phyloP scores from a whole-genome alignment of 2,329 filamentous ascomycete genomes.

The Ophiostoma quercus region DNA sequence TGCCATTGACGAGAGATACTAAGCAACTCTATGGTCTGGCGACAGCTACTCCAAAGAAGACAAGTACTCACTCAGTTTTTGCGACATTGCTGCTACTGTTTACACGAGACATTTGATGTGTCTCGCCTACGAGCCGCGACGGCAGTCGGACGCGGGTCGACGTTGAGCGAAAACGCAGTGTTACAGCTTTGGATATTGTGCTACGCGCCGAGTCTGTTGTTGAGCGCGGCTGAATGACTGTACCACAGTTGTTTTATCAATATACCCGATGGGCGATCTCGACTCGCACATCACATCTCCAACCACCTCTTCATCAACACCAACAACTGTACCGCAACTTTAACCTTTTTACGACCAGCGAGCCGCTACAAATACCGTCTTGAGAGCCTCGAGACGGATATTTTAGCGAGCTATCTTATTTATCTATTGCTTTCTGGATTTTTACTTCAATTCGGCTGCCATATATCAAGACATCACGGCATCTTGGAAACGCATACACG shows the following conservation, averaged over 20 bases:
- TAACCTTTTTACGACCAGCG: conserved; percentile 5
- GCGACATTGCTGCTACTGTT: background rate
- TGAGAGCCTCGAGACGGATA: background rate
- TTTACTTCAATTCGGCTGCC: background rate
- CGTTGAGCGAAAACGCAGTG: background rate
- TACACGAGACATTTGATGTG: background rate
- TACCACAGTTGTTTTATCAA: background rate
- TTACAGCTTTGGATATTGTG: background rate
- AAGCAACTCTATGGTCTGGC: background rate
- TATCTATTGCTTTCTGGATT: no score
- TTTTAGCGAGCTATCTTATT: background rate
- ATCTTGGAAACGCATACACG: background rate
- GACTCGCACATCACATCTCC: background rate
- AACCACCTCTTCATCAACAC: background rate
- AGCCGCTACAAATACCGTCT: background rate
- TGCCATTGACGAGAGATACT: conserved; percentile 23
- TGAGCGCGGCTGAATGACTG: background rate
- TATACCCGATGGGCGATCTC: background rate
- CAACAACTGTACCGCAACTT: background rate
- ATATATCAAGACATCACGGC: background rate
- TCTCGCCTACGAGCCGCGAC: background rate
- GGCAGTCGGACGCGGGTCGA: background rate
- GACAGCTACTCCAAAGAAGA: background rate
- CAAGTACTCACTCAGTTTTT: background rate
- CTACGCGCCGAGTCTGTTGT: background rate